phyloP scores from a whole-genome alignment of 257 asterid species.

The Solanum dulcamara region DNA sequence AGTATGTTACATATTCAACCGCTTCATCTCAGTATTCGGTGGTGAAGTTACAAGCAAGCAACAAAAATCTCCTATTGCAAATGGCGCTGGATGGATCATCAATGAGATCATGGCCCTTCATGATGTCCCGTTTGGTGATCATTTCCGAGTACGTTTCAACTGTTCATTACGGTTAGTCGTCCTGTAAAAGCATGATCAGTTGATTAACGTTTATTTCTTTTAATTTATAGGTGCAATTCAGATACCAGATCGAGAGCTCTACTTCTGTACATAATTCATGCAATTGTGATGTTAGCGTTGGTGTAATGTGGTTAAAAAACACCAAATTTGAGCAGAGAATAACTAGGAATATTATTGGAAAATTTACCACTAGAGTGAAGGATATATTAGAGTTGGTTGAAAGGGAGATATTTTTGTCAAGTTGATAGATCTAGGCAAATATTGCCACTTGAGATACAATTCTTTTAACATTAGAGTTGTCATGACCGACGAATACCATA shows the following conservation, averaged over 20 bases:
- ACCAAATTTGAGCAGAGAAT: conserved; percentile 60
- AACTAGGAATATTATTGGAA: conserved; percentile 41
- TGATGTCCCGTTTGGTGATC: conserved; percentile 55
- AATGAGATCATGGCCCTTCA: conserved; percentile 62
- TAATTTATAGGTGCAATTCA: conserved; percentile 47
- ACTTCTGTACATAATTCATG: conserved; percentile 33
- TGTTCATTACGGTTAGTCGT: background rate
- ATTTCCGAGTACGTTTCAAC: conserved; percentile 50
- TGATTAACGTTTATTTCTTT: background rate
- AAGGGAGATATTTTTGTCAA: conserved; percentile 38
- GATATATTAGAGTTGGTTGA: conserved; percentile 50
- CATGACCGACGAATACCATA: background rate
- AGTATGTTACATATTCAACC: conserved; percentile 56
- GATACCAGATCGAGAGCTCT: conserved; percentile 42
- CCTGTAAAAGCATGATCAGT: background rate
- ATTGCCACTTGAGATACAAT: background rate
- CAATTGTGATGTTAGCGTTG: conserved; percentile 47
- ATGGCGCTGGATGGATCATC: conserved; percentile 47
- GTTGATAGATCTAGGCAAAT: background rate
- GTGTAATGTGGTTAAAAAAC: conserved; percentile 61
- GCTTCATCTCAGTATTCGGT: conserved; percentile 57
- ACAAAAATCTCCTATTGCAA: conserved; percentile 30
- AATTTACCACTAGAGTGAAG: conserved; percentile 37
- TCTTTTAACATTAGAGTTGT: background rate
- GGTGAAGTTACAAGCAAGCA: conserved; percentile 78